Percentiles rank a stretch among this genome's conserved stretches.
These are phyloP conservation scores for Heliamphora pulchella DNA, from an alignment of 179 eudicot species.

Conservation along the genomic window DNA sequence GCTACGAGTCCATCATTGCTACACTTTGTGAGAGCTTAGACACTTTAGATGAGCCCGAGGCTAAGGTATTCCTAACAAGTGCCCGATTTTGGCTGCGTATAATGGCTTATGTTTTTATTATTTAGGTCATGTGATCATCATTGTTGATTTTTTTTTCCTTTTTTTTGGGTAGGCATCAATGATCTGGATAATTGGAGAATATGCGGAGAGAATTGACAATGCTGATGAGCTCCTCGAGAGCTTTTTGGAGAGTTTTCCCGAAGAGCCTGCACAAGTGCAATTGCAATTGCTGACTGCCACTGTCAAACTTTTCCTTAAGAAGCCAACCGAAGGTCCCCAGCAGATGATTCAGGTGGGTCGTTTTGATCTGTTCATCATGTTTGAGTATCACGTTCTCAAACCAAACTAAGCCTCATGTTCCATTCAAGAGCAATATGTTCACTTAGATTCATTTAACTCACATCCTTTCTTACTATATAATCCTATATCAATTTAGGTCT, in stretches of 20 bases:
- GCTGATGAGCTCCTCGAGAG: constrained; percentile 98
- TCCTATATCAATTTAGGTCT: too few relatives aligned
- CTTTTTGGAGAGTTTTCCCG: constrained; percentile 88
- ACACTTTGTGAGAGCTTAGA: constrained; percentile 98
- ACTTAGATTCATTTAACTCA: too few relatives aligned
- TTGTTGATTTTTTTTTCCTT: not conserved
- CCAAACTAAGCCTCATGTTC: too few relatives aligned
- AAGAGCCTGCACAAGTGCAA: constrained; percentile 97
- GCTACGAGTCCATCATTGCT: constrained; percentile 97
- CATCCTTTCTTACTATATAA: too few relatives aligned
- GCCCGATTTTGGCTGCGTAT: constrained; percentile 1
- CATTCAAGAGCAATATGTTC: too few relatives aligned
- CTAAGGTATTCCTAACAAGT: constrained; percentile 51
- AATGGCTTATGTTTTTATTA: not conserved
- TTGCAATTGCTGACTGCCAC: constrained; percentile 94
- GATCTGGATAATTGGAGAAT: constrained; percentile 99
- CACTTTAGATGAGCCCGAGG: constrained; percentile 98
- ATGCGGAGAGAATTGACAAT: constrained; percentile 99
- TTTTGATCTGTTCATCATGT: not conserved
- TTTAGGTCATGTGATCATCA: not conserved
- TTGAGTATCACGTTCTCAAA: not conserved
- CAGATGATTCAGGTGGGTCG: constrained; percentile 91
- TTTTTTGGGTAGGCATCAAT: constrained; percentile 65
- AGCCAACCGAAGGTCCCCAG: constrained; percentile 99
- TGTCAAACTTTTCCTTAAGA: constrained; percentile 93